Evolutionary conservation across 2,329 filamentous ascomycete genomes (phyloP).

Genomic region (Coniella lustricola): DNA sequence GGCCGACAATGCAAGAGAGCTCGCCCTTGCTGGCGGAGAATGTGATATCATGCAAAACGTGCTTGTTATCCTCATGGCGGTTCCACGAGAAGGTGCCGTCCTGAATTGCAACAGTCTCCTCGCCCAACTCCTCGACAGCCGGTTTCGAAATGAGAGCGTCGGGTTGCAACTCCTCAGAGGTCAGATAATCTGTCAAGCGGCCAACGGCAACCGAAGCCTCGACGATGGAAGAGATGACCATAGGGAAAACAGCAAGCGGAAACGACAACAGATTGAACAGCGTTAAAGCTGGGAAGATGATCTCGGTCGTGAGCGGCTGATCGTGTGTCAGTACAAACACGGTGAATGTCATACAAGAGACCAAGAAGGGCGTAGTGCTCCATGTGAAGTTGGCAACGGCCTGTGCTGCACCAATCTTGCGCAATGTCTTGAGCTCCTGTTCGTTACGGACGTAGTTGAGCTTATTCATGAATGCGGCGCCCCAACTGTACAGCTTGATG

Average conservation of each 20-base stretch:
- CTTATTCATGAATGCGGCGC: slow-evolving; percentile 93
- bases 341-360: slow-evolving; percentile 92
- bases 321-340: slow-evolving; percentile 85
- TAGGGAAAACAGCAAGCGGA: slow-evolving; percentile 85
- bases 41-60: slow-evolving; percentile 73
- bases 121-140: slow-evolving; percentile 66
- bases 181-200: slow-evolving; percentile 77
- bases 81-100: slow-evolving; percentile 95
- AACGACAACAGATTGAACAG: slow-evolving; percentile 96
- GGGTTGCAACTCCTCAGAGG: slow-evolving; percentile 80
- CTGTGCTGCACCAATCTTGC: slow-evolving; percentile 91
- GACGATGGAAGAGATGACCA: slow-evolving; percentile 96
- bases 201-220: slow-evolving; percentile 90
- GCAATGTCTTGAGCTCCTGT: slow-evolving; percentile 85
- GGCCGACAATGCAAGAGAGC: slow-evolving; percentile 83
- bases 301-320: slow-evolving; percentile 78
- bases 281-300: slow-evolving; percentile 89
- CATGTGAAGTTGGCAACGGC: slow-evolving; percentile 96
- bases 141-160: slow-evolving; percentile 70
- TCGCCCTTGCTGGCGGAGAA: slow-evolving; percentile 89
- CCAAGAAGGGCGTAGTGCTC: slow-evolving; percentile 94
- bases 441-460: slow-evolving; percentile 95
- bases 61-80: slow-evolving; percentile 59
- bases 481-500: slow-evolving; percentile 98
- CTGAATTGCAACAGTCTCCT: slow-evolving; percentile 76